Base-by-base conservation (phyloP, 1,139 yeast species). In the Maudiozyma humilis region DNA sequence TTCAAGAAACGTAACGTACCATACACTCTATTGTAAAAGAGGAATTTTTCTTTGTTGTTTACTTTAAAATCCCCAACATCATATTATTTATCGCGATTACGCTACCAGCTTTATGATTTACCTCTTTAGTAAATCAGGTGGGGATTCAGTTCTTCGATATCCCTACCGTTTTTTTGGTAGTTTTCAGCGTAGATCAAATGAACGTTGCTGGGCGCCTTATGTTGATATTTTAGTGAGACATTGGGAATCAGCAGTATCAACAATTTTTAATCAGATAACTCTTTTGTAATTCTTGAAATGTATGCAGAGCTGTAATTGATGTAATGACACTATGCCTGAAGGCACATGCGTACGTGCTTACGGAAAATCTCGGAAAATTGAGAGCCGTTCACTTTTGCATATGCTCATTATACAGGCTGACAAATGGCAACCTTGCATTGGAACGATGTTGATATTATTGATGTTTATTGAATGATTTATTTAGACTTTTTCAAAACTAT, bases 121-220 rank as follows among this genome's bases (percentile, higher is more conserved):
- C 31, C 38, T 43, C 50, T 51, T 47, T 44, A 44, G 41, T 35
- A 37, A 37, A 41, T 39, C 39, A 42, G 47, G 44, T 47, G 36
- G 34, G 35, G 53, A 47, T 44, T 47, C 52, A 43, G 43, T 47
- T 42, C 43, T 35, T 42, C 38, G 45, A 40, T 46, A 34, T 47
- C 45, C 46, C 44, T 43, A 46, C 36, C 42, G 36, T 47, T 43
- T 40, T 17, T 15, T 60, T 48, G 67, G 60, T 42, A 41, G 39
- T 40, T 36, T 43, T 47, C 52, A 51, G 67, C 65, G 67, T 62
- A 63, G 67, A 64, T 36, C 27, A 47, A 61, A 42, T 42, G 68
- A 60, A 55, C 69, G 69, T 65, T 66, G 66, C 69, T 66, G 70
- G 70, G 70, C 70, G 66, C 70, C 70, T 57, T 66, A 53, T 60